Evolutionary conservation across 495 filamentous ascomycete species (phyloP), one percentile per base, ranked within the genome.

Genomic region (Hypoxylon lenormandii): DNA sequence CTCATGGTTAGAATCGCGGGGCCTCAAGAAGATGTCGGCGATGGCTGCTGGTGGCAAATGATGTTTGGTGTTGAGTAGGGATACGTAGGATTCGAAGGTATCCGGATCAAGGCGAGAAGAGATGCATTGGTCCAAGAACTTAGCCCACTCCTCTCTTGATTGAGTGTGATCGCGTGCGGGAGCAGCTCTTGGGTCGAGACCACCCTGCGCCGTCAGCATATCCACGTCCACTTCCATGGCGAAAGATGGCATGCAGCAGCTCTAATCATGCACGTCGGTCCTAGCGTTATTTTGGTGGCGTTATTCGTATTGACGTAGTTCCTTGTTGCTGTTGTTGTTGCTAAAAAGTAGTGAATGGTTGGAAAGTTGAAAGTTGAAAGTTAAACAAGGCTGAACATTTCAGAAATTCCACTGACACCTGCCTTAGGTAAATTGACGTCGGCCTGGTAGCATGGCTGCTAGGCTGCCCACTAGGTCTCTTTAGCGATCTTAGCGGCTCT

Each of bases 1-100:
- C 69, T 83, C 74, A 36, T 70, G 77, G 50, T 83, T 83, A 23
- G 74, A 72, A 12, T 76, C 72, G 22, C 83, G 83, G 1, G 87
- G 86, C 21, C 82, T 82, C 5, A 92, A 78, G 28, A 89, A 80
- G 2, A 90, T 71, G 58, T 89, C 85, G 59, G 90, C 82, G 43
- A 92, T 79, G 46, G 80, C 58, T 12, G 58, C 47, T 11, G 82
- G 76, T 3, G 81, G 76, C 16, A 88, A 70, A 0, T 80, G 84
- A 60, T 80, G 69, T 59, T 81, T 80, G 12, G 76, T 55, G 63
- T 76, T 59, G 12, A 87, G 66, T 30, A 85, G 52, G 1, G 64
- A 61, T 18, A 76, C 72, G 58, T 79, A 80, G 16, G 68, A 56
- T 4, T 80, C 80, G 75, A 89, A 87, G 7, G 69, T 61, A 10